Conservation (phyloP, 2,329 filamentous ascomycete species). For the Trichoderma arundinaceum region DNA sequence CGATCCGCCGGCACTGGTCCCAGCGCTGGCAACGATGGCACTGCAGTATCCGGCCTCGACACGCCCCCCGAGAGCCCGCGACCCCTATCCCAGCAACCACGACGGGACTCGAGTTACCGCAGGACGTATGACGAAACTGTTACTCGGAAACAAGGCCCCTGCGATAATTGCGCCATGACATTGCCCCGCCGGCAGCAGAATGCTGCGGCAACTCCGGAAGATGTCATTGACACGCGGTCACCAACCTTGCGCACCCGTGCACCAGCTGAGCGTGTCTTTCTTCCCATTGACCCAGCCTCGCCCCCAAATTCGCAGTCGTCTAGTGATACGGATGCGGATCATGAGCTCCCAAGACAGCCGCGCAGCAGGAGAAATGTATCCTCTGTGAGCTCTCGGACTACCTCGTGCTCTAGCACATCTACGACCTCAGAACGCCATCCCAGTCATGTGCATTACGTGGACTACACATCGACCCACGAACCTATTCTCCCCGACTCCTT, state of each 20-base stretch:
- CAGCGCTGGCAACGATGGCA: conserved; percentile 37
- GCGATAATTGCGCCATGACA: conserved; percentile 72
- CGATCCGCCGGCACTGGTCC: conserved; percentile 47
- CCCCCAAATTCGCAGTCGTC: conserved; percentile 60
- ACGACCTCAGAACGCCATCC: conserved; percentile 53
- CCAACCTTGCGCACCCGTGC: conserved; percentile 66
- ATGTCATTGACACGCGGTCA: conserved; percentile 50
- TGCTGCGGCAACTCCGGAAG: conserved; percentile 38
- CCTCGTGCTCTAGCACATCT: conserved; percentile 60
- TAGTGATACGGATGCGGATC: conserved; percentile 59
- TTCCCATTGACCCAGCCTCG: conserved; percentile 53
- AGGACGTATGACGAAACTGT: conserved; percentile 70
- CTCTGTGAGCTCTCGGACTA: conserved; percentile 51
- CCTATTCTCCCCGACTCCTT: conserved; percentile 66
- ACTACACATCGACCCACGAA: conserved; percentile 72
- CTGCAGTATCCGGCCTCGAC: conserved; percentile 50
- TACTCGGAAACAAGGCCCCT: conserved; percentile 66
- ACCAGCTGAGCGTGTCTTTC: conserved; percentile 64
- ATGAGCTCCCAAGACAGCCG: conserved; percentile 48
- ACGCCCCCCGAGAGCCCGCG: conserved; percentile 65
- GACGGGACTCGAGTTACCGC: conserved; percentile 64
- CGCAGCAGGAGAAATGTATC: conserved; percentile 51
- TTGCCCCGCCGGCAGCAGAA: conserved; percentile 54
- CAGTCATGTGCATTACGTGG: conserved; percentile 67
- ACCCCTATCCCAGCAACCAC: conserved; percentile 47